phyloP scores from a whole-genome alignment of 345 rosid genomes.

The Boechera retrofracta region DNA sequence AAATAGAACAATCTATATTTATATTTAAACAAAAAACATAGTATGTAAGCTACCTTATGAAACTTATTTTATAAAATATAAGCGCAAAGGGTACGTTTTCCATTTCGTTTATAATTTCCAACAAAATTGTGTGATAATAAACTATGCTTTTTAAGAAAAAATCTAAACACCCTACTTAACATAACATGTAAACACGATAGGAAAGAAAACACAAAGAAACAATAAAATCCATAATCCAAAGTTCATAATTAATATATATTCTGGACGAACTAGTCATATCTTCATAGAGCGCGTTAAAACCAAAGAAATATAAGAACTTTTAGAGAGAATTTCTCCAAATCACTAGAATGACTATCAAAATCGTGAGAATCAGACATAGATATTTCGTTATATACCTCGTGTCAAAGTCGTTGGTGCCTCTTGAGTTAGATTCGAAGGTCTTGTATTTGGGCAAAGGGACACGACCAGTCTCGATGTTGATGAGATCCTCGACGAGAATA shows the following conservation, averaged over 20 bases:
- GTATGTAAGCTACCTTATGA: background rate
- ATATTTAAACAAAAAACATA: background rate
- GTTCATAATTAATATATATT: background rate
- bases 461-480: constrained; percentile 71
- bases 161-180: background rate
- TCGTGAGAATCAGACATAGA: background rate
- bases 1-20: background rate
- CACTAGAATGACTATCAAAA: background rate
- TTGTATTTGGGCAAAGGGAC: constrained; percentile 78
- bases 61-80: background rate
- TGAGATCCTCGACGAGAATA: constrained; percentile 74
- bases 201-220: background rate
- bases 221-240: background rate
- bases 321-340: background rate
- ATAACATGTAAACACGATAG: background rate
- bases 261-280: background rate
- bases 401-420: constrained; percentile 46
- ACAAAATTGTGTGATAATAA: background rate
- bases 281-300: background rate
- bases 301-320: background rate
- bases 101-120: background rate
- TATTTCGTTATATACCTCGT: constrained; percentile 48
- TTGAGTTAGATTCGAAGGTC: constrained; percentile 44
- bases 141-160: background rate
- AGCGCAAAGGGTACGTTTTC: background rate